phyloP scores from a whole-genome alignment of 352 stramenopile species.

The Phytopythium cucurbitacearum region DNA sequence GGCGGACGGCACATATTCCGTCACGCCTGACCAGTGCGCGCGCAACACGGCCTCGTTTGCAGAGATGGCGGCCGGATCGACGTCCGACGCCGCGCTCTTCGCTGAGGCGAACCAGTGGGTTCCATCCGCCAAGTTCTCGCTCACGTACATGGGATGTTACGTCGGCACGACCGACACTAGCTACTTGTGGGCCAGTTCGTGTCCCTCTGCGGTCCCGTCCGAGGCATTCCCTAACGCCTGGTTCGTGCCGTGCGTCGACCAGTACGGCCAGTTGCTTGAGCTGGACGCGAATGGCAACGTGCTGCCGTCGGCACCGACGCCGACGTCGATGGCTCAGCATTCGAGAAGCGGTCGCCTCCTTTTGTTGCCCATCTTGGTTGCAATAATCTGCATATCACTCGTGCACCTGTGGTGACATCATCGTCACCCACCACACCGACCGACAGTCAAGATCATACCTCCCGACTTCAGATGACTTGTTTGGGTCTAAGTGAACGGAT shows the following conservation, averaged over 20 bases:
- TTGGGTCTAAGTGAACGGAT: too few species aligned
- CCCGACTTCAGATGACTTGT: too few species aligned
- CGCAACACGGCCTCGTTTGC: not conserved
- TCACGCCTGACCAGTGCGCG: not conserved
- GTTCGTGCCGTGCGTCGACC: conserved; percentile 2
- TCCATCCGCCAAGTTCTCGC: not conserved
- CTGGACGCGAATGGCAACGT: not conserved
- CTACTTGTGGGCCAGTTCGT: not conserved
- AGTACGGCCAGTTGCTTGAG: not conserved
- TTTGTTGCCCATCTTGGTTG: too few species aligned
- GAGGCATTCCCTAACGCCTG: not conserved
- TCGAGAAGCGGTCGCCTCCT: too few species aligned
- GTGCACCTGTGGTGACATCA: too few species aligned
- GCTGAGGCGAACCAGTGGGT: not conserved
- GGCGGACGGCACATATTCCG: not conserved
- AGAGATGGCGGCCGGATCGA: not conserved
- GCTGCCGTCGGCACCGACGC: too few species aligned
- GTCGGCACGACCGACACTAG: not conserved
- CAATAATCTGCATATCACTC: too few species aligned
- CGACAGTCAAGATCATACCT: too few species aligned
- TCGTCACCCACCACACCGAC: too few species aligned
- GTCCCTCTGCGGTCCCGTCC: not conserved
- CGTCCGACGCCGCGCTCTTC: not conserved
- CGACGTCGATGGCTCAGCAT: too few species aligned
- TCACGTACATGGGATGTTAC: conserved; percentile 3